Evolutionary conservation across 2,329 filamentous ascomycete species (phyloP), one percentile per base, ranked within the genome.

Genomic region (Purpureocillium lavendulum): DNA sequence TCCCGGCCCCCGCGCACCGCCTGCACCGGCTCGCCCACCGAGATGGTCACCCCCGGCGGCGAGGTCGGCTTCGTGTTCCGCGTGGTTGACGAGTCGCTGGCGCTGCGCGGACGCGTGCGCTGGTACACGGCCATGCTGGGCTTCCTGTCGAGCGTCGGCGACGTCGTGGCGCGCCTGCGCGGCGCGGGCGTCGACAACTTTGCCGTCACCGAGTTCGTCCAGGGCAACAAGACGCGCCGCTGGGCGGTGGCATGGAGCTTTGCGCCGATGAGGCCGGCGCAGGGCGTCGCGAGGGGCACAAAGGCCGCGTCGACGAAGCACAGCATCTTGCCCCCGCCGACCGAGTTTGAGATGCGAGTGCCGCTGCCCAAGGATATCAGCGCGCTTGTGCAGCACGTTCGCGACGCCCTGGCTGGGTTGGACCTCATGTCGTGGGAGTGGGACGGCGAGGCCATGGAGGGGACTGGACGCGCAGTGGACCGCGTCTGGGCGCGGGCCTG

Each of bases 121-220:
- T 98, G 92, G 92, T 97, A 92, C 59, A 92, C 84, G 1, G 80
- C 81, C 39, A 94, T 97, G 87, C 68, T 97, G 0, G 89, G 90
- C 0, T 94, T 94, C 52, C 66, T 86, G 24, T 71, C 73, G 0
- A 89, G 82, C 48, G 67, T 86, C 3, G 69, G 83, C 1, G 65
- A 69, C 1, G 60, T 82, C 1, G 64, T 95, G 0, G 69, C 80
- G 6, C 69, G 70, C 38, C 66, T 83, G 4, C 72, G 73, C 13
- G 62, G 70, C 3, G 55, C 71, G 9, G 67, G 64, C 0, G 72
- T 94, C 30, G 67, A 69, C 30, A 98, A 97, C 56, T 96, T 81
- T 50, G 89, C 87, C 0, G 77, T 95, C 1, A 84, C 83, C 0
- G 80, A 84, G 45, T 82, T 97, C 48, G 69, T 87, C 0, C 86